These are phyloP conservation scores for Microbotryum scabiosae DNA, from an alignment of 1,284 basidiomycete genomes.

Conservation along the genomic window DNA sequence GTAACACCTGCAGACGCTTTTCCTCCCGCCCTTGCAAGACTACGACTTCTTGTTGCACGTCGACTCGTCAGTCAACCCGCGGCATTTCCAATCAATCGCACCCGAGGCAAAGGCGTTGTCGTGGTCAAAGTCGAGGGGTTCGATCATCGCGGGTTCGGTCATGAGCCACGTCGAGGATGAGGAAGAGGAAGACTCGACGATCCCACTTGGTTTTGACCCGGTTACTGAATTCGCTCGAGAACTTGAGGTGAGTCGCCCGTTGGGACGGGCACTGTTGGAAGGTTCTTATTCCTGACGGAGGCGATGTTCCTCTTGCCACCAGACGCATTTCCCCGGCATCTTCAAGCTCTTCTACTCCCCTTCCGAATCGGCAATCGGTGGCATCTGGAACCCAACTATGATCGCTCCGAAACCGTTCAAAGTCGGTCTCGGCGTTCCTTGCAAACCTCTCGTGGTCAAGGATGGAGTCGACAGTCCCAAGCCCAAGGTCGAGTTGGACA, in stretches of 20 bases:
- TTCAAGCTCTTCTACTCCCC: conserved; percentile 72
- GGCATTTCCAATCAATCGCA: conserved; percentile 52
- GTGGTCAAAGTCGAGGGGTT: conserved; percentile 41
- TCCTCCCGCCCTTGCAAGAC: conserved; percentile 70
- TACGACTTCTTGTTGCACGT: conserved; percentile 82
- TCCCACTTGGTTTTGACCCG: conserved; percentile 72
- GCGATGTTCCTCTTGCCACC: neutral
- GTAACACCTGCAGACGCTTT: conserved; percentile 56
- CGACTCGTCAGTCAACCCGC: conserved; percentile 55
- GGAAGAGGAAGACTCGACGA: conserved; percentile 17
- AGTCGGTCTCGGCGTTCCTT: conserved; percentile 72
- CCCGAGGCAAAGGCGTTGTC: conserved; percentile 45
- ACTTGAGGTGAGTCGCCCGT: conserved; percentile 54
- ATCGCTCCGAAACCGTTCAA: conserved; percentile 55
- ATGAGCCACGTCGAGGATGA: conserved; percentile 31
- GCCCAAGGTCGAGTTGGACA: conserved; percentile 63
- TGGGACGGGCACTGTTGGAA: neutral
- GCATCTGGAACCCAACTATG: conserved; percentile 71
- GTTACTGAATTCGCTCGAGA: conserved; percentile 60
- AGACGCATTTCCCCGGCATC: conserved; percentile 53
- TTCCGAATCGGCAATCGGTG: conserved; percentile 53
- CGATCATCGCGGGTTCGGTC: conserved; percentile 36
- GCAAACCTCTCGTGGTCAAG: conserved; percentile 45
- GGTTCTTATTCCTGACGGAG: no score
- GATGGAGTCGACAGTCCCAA: conserved; percentile 40